Conservation (phyloP, 2,329 filamentous ascomycete genomes). For the Trichoderma gracile region DNA sequence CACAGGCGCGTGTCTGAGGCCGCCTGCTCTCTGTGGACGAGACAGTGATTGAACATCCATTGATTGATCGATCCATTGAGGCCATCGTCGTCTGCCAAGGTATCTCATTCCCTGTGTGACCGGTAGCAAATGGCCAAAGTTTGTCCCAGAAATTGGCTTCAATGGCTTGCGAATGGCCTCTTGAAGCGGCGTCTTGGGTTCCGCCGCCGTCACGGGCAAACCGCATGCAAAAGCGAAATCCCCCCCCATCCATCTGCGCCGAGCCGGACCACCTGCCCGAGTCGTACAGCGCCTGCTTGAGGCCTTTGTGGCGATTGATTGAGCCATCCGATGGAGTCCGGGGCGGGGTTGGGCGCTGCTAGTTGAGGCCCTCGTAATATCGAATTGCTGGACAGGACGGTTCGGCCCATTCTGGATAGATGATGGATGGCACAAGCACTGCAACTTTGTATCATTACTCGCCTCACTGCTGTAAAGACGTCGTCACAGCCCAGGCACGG, state of each 20-base stretch:
- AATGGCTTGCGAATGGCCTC: background rate
- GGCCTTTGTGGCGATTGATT: constrained; percentile 19
- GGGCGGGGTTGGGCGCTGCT: background rate
- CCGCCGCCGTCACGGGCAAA: constrained; percentile 2
- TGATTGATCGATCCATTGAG: background rate
- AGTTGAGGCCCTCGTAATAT: background rate
- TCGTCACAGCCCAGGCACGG: no score
- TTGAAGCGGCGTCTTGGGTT: constrained; percentile 10
- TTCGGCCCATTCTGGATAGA: no score
- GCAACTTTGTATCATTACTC: no score
- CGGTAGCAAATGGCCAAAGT: no score
- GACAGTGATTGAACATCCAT: background rate
- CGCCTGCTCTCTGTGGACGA: background rate
- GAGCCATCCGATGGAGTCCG: background rate
- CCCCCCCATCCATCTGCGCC: background rate
- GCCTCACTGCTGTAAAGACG: no score
- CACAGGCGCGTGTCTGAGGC: constrained; percentile 6
- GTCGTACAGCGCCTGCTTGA: constrained; percentile 20
- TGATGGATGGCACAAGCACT: no score
- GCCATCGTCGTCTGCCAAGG: no score
- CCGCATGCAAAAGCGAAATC: background rate
- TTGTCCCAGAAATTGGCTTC: background rate
- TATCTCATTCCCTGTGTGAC: no score
- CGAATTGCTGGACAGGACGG: no score
- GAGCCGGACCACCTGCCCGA: constrained; percentile 11